Base-by-base conservation (phyloP, 495 filamentous ascomycete species). In the Platismatia glauca region DNA sequence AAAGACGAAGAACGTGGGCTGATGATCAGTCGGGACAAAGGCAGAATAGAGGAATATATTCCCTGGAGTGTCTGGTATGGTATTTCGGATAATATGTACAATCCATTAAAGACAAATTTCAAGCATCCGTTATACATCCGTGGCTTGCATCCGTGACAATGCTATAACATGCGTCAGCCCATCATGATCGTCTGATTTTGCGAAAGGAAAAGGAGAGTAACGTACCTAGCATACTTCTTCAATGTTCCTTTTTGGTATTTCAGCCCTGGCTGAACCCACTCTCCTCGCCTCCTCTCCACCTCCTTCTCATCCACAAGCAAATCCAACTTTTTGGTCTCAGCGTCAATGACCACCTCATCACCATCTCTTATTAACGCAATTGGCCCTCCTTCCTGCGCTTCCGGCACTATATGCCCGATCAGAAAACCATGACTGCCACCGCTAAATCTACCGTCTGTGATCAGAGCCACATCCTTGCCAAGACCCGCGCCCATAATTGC, bases 401-500 rank as follows among this genome's bases (percentile, higher is more conserved):
- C 82, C 13, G 82, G 82, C 78, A 59, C 79, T 78, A 70, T 84
- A 77, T 68, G 82, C 69, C 22, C 83, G 76, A 66, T 86, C 81
- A 52, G 76, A 77, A 68, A 85, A 77, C 66, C 82, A 81, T 61
- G 81, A 78, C 24, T 84, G 69, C 89, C 89, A 53, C 89, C 89
- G 31, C 82, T 34, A 74, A 81, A 64, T 77, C 75, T 57, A 77
- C 72, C 39, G 75, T 81, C 65, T 74, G 71, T 93, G 61, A 93
- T 82, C 35, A 93, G 78, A 9, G 89, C 89, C 5, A 92, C 87
- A 68, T 93, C 89, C 65, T 91, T 77, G 35, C 89, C 89, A 16
- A 93, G 85, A 3, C 89, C 89, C 38, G 87, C 87, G 59, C 89
- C 89, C 89, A 93, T 93, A 74, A 93, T 90, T 29, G 88, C 88